A percentile compares a stretch with the other conserved stretches of the same genome.
phyloP scores from a whole-genome alignment of 106 monocot genomes.

The Vanilla planifolia region DNA sequence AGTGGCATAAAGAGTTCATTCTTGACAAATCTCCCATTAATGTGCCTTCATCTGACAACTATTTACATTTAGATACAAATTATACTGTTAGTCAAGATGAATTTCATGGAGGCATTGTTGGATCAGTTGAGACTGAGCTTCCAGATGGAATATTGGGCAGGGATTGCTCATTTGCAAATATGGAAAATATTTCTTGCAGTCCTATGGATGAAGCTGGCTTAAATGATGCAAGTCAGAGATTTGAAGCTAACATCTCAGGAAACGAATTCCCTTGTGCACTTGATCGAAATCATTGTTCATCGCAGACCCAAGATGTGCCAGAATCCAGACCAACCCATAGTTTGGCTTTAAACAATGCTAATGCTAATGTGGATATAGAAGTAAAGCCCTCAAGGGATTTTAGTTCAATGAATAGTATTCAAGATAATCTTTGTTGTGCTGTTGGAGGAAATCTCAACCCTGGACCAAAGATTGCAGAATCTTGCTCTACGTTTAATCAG shows the following conservation, averaged over 20 bases:
- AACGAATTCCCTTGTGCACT: slow-evolving; percentile 23
- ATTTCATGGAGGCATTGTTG: slow-evolving; percentile 17
- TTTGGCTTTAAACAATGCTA: too few species aligned
- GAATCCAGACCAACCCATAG: too few species aligned
- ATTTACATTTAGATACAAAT: slow-evolving; percentile 16
- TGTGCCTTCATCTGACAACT: slow-evolving; percentile 11
- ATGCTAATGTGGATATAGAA: too few species aligned
- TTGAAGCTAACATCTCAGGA: slow-evolving; percentile 22
- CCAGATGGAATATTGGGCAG: slow-evolving; percentile 11
- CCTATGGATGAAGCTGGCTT: slow-evolving; percentile 13
- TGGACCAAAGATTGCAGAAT: too few species aligned
- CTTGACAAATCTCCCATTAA: slow-evolving; percentile 4
- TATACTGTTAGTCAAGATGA: slow-evolving; percentile 12
- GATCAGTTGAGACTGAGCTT: slow-evolving; percentile 17
- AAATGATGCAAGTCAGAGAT: slow-evolving; percentile 19
- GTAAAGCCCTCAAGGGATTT: too few species aligned
- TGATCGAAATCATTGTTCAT: slow-evolving; percentile 18
- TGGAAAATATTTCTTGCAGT: slow-evolving; percentile 11
- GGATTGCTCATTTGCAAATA: slow-evolving; percentile 17
- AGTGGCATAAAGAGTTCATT: slow-evolving; percentile 8
- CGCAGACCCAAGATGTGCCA: slow-evolving; percentile 13
- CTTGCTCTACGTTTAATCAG: slow-evolving; percentile 21
- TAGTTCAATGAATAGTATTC: too few species aligned
- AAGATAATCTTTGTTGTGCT: too few species aligned
- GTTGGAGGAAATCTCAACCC: too few species aligned